Base-by-base conservation (phyloP, 768 basidiomycete genomes). In the Strobilomyces dryophilus region DNA sequence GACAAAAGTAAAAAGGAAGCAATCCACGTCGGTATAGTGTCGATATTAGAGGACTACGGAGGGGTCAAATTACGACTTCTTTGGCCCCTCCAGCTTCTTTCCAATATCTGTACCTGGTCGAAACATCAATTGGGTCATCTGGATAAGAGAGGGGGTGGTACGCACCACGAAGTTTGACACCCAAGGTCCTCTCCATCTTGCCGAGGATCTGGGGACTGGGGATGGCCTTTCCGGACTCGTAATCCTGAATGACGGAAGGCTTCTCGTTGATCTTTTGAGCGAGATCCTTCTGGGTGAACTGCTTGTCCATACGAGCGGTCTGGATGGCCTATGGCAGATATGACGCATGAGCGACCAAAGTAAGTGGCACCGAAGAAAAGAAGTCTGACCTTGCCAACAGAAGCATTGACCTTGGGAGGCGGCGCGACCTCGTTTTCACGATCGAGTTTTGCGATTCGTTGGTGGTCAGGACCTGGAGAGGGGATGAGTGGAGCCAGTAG, bases 341-440 rank as follows among this genome's bases (percentile, higher is more conserved):
- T 49, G 34, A 26, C 39, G 26, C 32, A 51, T 58, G 35, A 57
- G 36, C 46, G 20, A 24, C 21, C 14, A 3, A 2, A 9, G 27
- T 15, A 21, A 35, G 20, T 44, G 45, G 37, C 7, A 39, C 17
- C 3, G 18, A 20, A 20, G 43, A 18, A 11, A 4, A 18, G 3
- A 35, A 1, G 69, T 15, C 79, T 40, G 65, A 87, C 89, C 70
- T 84, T 84, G 58, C 89, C 89, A 56, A 89, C 89, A 21, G 76
- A 77, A 9, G 84, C 76, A 2, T 77, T 68, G 58, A 98, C 74
- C 73, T 92, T 95, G 49, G 87, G 60, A 44, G 95, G 95, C 8
- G 94, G 93, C 9, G 93, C 92, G 21, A 95, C 93, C 65, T 95
- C 94, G 69, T 98, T 95, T 62, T 97, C 92, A 41, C 91, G 83